Conservation (phyloP, 257 asterid species). For the Agastache rugosa region DNA sequence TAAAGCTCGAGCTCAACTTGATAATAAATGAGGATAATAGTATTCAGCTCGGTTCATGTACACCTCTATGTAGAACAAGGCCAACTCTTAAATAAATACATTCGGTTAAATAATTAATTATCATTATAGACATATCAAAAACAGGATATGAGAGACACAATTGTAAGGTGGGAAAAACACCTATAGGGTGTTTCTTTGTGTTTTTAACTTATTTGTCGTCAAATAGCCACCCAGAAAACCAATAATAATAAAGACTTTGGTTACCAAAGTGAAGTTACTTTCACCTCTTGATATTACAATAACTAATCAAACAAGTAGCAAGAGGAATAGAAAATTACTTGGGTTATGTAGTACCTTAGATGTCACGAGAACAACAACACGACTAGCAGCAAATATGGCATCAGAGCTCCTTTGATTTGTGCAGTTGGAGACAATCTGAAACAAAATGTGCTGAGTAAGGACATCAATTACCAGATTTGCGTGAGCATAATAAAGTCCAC, state of each 20-base stretch:
- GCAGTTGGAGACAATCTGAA: slow-evolving; percentile 73
- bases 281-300: slow-evolving; percentile 8
- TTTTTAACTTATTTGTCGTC: background rate
- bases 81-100: background rate
- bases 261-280: background rate
- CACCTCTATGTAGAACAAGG: background rate
- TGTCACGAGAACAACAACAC: slow-evolving; percentile 72
- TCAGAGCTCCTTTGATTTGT: slow-evolving; percentile 50
- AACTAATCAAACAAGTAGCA: slow-evolving; percentile 3
- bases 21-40: no score
- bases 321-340: slow-evolving; percentile 10
- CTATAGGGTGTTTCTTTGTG: no score
- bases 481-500: slow-evolving; percentile 27
- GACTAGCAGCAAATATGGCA: slow-evolving; percentile 62
- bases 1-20: no score
- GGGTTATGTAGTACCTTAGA: slow-evolving; percentile 61
- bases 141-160: background rate
- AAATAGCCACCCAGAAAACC: slow-evolving; percentile 9
- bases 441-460: slow-evolving; percentile 37
- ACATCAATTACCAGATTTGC: slow-evolving; percentile 30
- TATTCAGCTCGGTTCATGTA: no score
- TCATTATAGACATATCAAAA: background rate
- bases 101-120: background rate
- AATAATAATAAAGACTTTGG: background rate
- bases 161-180: background rate